Conservation (phyloP, 345 rosid species). For the Pelargonium nanum region DNA sequence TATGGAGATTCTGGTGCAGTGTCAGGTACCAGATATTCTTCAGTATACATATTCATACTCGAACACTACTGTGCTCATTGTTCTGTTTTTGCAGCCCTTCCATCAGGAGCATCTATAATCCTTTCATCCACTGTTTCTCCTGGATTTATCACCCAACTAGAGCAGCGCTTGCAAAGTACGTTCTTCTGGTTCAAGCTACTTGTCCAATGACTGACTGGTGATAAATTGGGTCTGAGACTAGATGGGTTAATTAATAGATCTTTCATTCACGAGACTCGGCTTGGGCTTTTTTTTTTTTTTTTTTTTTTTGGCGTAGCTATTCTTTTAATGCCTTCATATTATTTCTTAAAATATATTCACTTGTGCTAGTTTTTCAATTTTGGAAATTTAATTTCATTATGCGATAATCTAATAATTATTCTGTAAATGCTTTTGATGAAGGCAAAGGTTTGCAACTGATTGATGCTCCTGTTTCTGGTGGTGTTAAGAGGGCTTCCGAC, state of each 20-base stretch:
- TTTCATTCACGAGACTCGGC: too few relatives aligned
- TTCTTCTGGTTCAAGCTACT: constrained; percentile 39
- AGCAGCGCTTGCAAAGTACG: constrained; percentile 66
- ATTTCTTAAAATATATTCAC: constrained; percentile 25
- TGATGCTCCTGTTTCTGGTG: constrained; percentile 98
- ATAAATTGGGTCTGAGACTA: too few relatives aligned
- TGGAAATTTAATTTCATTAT: constrained; percentile 56
- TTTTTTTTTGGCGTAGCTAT: too few relatives aligned
- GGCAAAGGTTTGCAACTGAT: constrained; percentile 77
- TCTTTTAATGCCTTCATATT: background rate
- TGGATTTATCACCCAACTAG: constrained; percentile 60
- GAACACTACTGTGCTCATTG: constrained; percentile 21
- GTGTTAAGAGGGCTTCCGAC: constrained; percentile 74
- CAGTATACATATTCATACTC: constrained; percentile 6
- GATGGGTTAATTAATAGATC: too few relatives aligned
- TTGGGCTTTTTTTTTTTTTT: too few relatives aligned
- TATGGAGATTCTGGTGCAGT: constrained; percentile 81
- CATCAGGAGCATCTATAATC: constrained; percentile 60
- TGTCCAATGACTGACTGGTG: background rate
- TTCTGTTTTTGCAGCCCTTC: constrained; percentile 43
- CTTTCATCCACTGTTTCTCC: constrained; percentile 95
- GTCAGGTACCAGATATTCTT: constrained; percentile 33
- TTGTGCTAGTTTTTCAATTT: constrained; percentile 68
- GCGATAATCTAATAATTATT: constrained; percentile 2
- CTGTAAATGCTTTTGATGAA: constrained; percentile 41